phyloP scores from a whole-genome alignment of 345 rosid species.

The Draba incana region DNA sequence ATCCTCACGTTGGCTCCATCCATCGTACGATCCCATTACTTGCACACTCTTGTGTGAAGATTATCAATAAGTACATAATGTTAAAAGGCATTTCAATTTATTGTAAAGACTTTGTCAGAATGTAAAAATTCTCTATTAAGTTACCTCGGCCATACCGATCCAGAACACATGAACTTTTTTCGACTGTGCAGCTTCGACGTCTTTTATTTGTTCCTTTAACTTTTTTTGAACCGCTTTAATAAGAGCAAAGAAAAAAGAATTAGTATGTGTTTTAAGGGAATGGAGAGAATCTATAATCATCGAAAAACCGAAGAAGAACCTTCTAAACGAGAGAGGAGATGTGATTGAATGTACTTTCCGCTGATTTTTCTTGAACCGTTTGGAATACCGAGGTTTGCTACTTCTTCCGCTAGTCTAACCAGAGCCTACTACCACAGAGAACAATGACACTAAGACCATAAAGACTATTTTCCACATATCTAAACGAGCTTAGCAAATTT shows the following conservation, averaged over 20 bases:
- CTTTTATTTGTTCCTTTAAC: conserved; percentile 72
- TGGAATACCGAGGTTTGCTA: conserved; percentile 66
- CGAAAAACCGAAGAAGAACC: conserved; percentile 47
- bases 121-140: not conserved
- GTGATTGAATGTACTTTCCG: conserved; percentile 87
- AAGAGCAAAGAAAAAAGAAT: not conserved
- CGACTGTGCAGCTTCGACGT: conserved; percentile 63
- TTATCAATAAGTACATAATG: not conserved
- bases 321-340: conserved; percentile 69
- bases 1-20: conserved; percentile 88
- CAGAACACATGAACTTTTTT: conserved; percentile 76
- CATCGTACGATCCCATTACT: conserved; percentile 91
- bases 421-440: conserved; percentile 52
- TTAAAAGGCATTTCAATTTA: not conserved
- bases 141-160: conserved; percentile 94
- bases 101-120: conserved; percentile 1
- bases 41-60: conserved; percentile 64
- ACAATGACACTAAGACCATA: not conserved
- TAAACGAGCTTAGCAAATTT: too few relatives aligned
- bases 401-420: conserved; percentile 69
- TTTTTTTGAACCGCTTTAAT: conserved; percentile 59
- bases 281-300: not conserved
- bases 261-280: not conserved
- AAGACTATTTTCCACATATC: not conserved
- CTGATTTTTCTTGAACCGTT: conserved; percentile 80